Percentiles rank a stretch among this genome's conserved stretches.
These are phyloP conservation scores for Aureobasidium uvarum DNA, from an alignment of 2,329 filamentous ascomycete species.

Conservation along the genomic window DNA sequence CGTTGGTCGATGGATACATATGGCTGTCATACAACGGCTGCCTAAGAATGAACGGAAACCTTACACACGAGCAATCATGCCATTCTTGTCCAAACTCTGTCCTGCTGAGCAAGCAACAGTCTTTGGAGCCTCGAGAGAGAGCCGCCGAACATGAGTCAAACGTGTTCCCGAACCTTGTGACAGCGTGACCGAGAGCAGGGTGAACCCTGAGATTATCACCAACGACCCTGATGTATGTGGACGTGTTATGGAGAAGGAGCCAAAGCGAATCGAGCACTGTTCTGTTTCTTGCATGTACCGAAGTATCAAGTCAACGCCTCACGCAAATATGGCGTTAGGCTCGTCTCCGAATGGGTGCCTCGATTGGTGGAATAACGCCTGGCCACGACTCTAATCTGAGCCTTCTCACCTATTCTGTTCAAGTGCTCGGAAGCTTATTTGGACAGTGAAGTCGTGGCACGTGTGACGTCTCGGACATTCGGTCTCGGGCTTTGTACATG, in stretches of 20 bases:
- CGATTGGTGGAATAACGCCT: slow-evolving; percentile 18
- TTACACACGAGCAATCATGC: slow-evolving; percentile 4
- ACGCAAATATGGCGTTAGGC: slow-evolving; percentile 16
- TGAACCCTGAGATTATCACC: slow-evolving; percentile 17
- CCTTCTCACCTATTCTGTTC: slow-evolving; percentile 13
- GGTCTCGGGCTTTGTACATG: slow-evolving; percentile 7
- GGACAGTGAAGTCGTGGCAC: slow-evolving; percentile 3
- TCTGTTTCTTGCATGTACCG: slow-evolving; percentile 22
- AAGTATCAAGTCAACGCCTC: slow-evolving; percentile 15
- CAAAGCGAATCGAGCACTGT: slow-evolving; percentile 17
- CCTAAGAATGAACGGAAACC: background rate
- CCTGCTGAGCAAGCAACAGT: slow-evolving; percentile 1
- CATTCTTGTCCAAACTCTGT: background rate
- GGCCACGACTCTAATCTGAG: slow-evolving; percentile 18
- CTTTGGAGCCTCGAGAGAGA: background rate
- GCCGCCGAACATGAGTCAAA: background rate
- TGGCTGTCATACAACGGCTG: slow-evolving; percentile 9
- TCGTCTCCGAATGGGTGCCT: slow-evolving; percentile 4
- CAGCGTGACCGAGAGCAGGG: slow-evolving; percentile 13
- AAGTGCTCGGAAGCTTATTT: slow-evolving; percentile 21
- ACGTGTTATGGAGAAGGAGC: background rate
- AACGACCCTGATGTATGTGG: slow-evolving; percentile 19
- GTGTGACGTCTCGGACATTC: slow-evolving; percentile 17
- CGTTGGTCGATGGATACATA: background rate
- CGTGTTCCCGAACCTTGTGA: background rate